These are phyloP conservation scores for Rhodotorula sp. DNA, from an alignment of 1,284 basidiomycete genomes.

Conservation along the genomic window DNA sequence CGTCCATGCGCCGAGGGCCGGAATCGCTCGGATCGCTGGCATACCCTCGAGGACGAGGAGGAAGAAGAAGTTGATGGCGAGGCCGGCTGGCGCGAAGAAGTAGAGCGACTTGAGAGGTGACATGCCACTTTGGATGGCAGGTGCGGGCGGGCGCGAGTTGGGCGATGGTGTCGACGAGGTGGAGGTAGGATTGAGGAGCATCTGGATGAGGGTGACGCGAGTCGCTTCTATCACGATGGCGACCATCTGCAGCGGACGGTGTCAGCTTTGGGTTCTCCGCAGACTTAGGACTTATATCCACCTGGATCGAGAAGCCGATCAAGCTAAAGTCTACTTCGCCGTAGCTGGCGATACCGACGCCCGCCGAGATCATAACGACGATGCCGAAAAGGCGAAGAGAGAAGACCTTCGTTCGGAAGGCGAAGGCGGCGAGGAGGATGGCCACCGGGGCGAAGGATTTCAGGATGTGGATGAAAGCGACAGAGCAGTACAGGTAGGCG, in stretches of 20 bases:
- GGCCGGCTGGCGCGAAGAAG: conserved; percentile 36
- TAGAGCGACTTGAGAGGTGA: conserved; percentile 38
- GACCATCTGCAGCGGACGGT: conserved; percentile 11
- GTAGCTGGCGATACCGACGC: conserved; percentile 35
- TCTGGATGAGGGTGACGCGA: conserved; percentile 42
- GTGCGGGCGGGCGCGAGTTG: neutral
- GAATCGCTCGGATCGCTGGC: conserved; percentile 25
- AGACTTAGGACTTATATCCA: neutral
- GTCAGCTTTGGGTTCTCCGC: no score
- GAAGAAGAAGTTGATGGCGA: conserved; percentile 31
- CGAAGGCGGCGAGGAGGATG: conserved; percentile 39
- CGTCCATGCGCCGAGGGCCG: conserved; percentile 23
- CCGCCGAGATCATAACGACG: conserved; percentile 33
- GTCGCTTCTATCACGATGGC: conserved; percentile 43
- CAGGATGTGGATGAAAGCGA: conserved; percentile 38
- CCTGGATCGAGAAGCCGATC: conserved; percentile 33
- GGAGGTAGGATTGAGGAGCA: conserved; percentile 27
- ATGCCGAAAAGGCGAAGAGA: conserved; percentile 27
- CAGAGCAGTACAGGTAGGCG: conserved; percentile 28
- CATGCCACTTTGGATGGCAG: conserved; percentile 21
- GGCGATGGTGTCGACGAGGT: neutral
- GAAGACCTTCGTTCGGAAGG: conserved; percentile 34
- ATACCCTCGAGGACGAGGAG: conserved; percentile 41
- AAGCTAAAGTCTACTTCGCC: conserved; percentile 32
- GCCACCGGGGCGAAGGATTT: conserved; percentile 40